A percentile compares a stretch with the other conserved stretches of the same genome.
These are phyloP conservation scores for Euphorbia neoarborescens DNA, from an alignment of 441 rosid genomes.

Conservation along the genomic window DNA sequence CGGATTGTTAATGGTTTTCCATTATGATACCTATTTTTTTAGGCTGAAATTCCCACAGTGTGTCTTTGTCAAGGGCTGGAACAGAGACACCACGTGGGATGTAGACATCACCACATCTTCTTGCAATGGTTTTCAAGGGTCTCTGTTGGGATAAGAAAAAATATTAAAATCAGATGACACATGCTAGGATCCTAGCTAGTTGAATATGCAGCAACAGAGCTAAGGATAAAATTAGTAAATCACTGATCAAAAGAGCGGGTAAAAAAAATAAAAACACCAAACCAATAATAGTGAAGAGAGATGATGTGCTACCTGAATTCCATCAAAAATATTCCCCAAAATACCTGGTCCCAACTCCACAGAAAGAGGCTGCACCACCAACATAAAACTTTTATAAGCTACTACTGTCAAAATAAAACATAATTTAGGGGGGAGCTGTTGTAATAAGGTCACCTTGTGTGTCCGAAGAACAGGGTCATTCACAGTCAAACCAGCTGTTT, in stretches of 20 bases:
- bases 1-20: conserved; percentile 6
- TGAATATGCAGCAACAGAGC: conserved; percentile 1
- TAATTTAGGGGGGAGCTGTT: neutral
- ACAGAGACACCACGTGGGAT: conserved; percentile 99
- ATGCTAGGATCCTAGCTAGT: neutral
- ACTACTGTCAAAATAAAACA: conserved; percentile 7
- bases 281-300: neutral
- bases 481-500: conserved; percentile 89
- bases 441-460: conserved; percentile 47
- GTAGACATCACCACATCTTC: conserved; percentile 86
- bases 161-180: conserved; percentile 9
- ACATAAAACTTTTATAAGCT: conserved; percentile 11
- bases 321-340: conserved; percentile 94
- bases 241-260: neutral
- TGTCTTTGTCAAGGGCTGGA: conserved; percentile 93
- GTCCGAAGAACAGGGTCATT: conserved; percentile 93
- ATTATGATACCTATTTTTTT: conserved; percentile 59
- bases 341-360: conserved; percentile 99
- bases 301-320: conserved; percentile 68
- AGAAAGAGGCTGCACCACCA: conserved; percentile 74
- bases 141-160: conserved; percentile 41
- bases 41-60: conserved; percentile 93
- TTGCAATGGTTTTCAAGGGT: conserved; percentile 96
- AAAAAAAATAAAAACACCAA: neutral
- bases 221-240: neutral